Base-by-base conservation (phyloP, 805 yeast species). In the Starmerella riodocensis region DNA sequence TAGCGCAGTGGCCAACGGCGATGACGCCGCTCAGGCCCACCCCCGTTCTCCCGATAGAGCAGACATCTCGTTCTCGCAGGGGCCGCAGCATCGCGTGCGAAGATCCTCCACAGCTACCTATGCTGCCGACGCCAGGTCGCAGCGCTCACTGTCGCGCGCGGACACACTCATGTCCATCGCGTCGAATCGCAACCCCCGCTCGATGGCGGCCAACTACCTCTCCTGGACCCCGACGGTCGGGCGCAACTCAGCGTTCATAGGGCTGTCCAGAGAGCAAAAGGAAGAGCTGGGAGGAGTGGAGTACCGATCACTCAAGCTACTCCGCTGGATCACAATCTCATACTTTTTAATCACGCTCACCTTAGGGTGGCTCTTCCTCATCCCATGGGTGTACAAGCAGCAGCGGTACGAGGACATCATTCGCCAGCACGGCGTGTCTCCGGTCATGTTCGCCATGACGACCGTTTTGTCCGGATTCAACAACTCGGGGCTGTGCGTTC, bases 241-340 rank as follows among this genome's bases (percentile, higher is more conserved):
- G 9, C 71, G 96, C 58, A 91, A 91, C 59, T 88, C 97, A 0
- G 78, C 86, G 0, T 91, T 91, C 64, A 79, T 84, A 2, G 79
- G 79, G 13, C 59, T 91, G 31, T 74, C 83, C 3, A 82, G 76
- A 27, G 76, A 70, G 19, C 97, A 91, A 57, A 85, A 83, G 53
- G 93, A 81, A 43, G 99, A 91, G 57, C 62, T 91, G 28, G 99
- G 98, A 28, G 99, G 98, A 36, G 95, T 91, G 13, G 99, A 91
- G 55, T 91, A 91, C 56, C 70, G 96, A 32, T 84, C 99, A 0
- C 69, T 82, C 42, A 84, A 84, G 53, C 62, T 85, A 8, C 62
- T 91, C 41, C 36, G 52, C 9, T 73, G 79, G 42, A 70, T 71
- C 47, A 70, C 88, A 32, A 59, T 88, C 12, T 55, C 73, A 0